Percentiles rank a stretch among this genome's conserved stretches.
These are phyloP conservation scores for Massariosphaeria phaeospora DNA, from an alignment of 495 filamentous ascomycete genomes.

Conservation along the genomic window DNA sequence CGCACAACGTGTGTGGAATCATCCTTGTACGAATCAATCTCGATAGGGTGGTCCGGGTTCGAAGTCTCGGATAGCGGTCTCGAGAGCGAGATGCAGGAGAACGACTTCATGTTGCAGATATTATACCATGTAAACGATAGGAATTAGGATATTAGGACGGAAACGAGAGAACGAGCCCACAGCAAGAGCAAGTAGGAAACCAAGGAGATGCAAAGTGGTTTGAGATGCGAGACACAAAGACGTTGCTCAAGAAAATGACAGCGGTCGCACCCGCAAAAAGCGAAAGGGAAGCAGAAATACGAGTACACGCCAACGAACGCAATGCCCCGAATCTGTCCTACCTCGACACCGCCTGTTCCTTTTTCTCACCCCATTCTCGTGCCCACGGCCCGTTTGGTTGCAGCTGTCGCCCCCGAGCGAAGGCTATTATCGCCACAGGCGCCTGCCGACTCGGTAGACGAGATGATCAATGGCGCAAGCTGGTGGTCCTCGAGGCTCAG, in stretches of 20 bases:
- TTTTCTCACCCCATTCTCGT: conserved; percentile 5
- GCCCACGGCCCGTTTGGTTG: background rate
- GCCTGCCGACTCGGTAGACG: background rate
- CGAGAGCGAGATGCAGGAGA: conserved; percentile 22
- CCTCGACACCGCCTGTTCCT: conserved; percentile 20
- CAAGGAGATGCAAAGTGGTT: background rate
- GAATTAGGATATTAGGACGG: background rate
- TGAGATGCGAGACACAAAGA: background rate
- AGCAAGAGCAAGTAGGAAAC: background rate
- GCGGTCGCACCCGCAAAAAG: background rate
- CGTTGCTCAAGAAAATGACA: background rate
- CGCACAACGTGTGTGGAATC: conserved; percentile 1
- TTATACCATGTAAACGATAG: no score
- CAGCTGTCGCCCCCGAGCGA: background rate
- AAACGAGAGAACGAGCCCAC: background rate
- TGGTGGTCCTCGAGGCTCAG: no score
- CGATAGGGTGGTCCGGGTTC: background rate
- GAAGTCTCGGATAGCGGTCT: background rate
- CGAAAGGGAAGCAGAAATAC: no score
- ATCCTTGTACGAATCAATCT: conserved; percentile 17
- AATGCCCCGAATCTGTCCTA: background rate
- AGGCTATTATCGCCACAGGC: background rate
- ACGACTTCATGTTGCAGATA: conserved; percentile 12
- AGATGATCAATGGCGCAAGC: background rate
- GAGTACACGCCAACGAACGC: background rate